A percentile compares a stretch with the other conserved stretches of the same genome.
Conservation (phyloP, 257 asterid genomes). For the Nicotiana otophora region DNA sequence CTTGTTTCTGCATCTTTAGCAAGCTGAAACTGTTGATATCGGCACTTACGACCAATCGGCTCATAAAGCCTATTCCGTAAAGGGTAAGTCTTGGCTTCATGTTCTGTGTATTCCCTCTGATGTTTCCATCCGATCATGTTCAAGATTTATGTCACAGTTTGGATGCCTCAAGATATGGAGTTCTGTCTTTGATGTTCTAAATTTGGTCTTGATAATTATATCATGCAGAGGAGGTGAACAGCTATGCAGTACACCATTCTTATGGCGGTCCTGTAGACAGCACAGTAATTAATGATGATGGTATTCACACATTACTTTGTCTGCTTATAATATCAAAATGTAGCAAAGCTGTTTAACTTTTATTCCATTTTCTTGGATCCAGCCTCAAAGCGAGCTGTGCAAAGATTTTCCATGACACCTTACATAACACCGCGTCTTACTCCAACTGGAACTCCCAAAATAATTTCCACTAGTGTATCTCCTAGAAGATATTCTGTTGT, state of each 20-base stretch:
- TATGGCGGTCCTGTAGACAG: slow-evolving; percentile 42
- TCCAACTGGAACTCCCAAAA: slow-evolving; percentile 74
- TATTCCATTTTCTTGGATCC: slow-evolving; percentile 11
- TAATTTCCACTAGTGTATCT: slow-evolving; percentile 58
- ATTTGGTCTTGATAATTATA: neutral
- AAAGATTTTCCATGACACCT: slow-evolving; percentile 47
- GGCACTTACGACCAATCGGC: slow-evolving; percentile 77
- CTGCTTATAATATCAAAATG: neutral
- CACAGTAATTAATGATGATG: slow-evolving; percentile 44
- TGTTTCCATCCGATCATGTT: neutral
- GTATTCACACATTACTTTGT: slow-evolving; percentile 32
- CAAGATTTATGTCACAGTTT: neutral
- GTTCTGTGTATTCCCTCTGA: neutral
- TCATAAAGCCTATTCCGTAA: slow-evolving; percentile 41
- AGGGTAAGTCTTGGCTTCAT: slow-evolving; percentile 38
- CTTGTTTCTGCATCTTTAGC: slow-evolving; percentile 32
- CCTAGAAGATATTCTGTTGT: slow-evolving; percentile 80
- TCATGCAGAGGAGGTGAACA: slow-evolving; percentile 51
- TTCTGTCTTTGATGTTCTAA: slow-evolving; percentile 1
- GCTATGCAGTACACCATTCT: slow-evolving; percentile 47
- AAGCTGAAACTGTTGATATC: slow-evolving; percentile 71
- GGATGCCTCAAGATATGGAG: neutral
- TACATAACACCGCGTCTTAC: slow-evolving; percentile 67
- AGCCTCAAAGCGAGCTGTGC: slow-evolving; percentile 57
- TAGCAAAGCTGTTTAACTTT: neutral